Conservation (phyloP, 495 filamentous ascomycete genomes). For the Hypoxylon trugodes region DNA sequence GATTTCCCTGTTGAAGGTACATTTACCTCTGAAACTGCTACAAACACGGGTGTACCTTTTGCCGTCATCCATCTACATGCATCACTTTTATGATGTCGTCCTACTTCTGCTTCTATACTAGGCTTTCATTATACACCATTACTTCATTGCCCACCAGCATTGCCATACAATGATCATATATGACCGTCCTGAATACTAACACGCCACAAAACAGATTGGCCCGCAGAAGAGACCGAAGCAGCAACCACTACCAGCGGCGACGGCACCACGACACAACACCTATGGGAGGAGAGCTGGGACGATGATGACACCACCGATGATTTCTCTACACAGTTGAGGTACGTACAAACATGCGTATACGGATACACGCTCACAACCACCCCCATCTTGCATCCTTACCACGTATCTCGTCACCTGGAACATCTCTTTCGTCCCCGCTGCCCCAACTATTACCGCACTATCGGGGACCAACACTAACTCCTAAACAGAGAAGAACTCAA, state of each 20-base stretch:
- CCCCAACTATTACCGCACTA: neutral
- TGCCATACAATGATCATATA: neutral
- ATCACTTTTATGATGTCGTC: too few relatives aligned
- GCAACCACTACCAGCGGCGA: slow-evolving; percentile 55
- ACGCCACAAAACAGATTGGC: slow-evolving; percentile 71
- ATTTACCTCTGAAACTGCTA: slow-evolving; percentile 32
- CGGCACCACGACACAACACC: slow-evolving; percentile 68
- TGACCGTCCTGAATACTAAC: neutral
- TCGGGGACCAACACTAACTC: slow-evolving; percentile 28
- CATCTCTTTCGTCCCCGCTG: neutral
- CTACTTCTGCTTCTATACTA: too few relatives aligned
- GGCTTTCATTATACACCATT: too few relatives aligned
- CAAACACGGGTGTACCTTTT: too few relatives aligned
- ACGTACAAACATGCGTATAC: too few relatives aligned
- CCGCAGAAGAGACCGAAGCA: slow-evolving; percentile 84
- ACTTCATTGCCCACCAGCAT: neutral
- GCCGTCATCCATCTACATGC: too few relatives aligned
- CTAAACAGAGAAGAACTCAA: slow-evolving; percentile 83
- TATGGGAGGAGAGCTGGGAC: slow-evolving; percentile 99
- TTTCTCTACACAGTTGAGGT: slow-evolving; percentile 96
- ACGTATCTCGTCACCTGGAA: neutral
- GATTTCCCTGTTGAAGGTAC: slow-evolving; percentile 97
- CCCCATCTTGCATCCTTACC: neutral
- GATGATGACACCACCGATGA: slow-evolving; percentile 98
- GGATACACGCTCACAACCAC: neutral